Evolutionary conservation across 805 yeast species (phyloP), one percentile per base, ranked within the genome.

Genomic region (Kurtzmaniella cleridarum): DNA sequence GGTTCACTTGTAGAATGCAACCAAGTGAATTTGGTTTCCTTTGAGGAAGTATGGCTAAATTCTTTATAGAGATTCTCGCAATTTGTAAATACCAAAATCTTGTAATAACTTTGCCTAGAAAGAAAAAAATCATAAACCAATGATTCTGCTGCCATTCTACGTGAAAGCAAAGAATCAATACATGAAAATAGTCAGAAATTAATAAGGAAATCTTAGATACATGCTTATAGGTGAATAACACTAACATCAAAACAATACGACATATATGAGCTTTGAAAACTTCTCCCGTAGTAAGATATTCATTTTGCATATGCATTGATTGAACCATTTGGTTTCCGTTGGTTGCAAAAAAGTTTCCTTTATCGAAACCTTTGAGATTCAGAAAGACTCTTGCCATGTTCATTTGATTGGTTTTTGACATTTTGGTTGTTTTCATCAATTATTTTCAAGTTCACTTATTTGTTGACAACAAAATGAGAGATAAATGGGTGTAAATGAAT

Each of bases 11-110:
- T 30, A 69, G 56, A 4, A 69, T 50, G 11, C 63, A 49, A 2
- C 57, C 51, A 7, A 67, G 38, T 23, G 63, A 53, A 2, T 41
- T 36, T 0, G 76, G 75, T 2, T 59, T 20, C 40, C 30, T 40
- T 41, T 16, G 38, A 34, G 27, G 50, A 45, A 8, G 46, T 37
- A 34, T 30, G 16, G 33, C 40, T 45, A 33, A 32, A 38, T 29
- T 12, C 37, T 33, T 10, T 33, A 17, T 30, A 37, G 35, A 35
- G 36, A 35, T 35, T 38, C 9, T 37, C 42, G 27, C 26, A 41
- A 7, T 40, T 29, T 34, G 39, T 37, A 32, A 34, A 28, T 2
- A 17, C 18, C 30, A 37, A 23, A 26, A 39, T 45, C 12, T 35
- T 38, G 29, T 41, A 31, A 37, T 37, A 42, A 15, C 20, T 14